Evolutionary conservation across 2,329 filamentous ascomycete species (phyloP).

Genomic region (Fusarium illudens): DNA sequence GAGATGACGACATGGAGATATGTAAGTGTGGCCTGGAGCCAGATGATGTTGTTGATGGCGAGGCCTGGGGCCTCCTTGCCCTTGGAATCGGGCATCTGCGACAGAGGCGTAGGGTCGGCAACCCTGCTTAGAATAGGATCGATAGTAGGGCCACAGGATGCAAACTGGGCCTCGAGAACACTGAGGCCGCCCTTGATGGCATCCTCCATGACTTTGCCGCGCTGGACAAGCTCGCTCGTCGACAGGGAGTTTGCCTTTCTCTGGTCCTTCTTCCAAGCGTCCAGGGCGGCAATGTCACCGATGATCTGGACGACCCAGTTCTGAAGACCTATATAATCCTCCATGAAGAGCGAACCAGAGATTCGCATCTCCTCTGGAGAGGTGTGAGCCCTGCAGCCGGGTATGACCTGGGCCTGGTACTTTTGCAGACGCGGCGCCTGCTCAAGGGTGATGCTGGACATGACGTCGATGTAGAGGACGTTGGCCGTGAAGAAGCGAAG

Average conservation of each 20-base stretch:
- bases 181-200: constrained; percentile 47
- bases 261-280: constrained; percentile 63
- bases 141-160: background rate
- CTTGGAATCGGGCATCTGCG: constrained; percentile 25
- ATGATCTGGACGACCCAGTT: constrained; percentile 67
- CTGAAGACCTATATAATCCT: constrained; percentile 62
- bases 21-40: constrained; percentile 57
- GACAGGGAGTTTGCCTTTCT: constrained; percentile 55
- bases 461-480: constrained; percentile 59
- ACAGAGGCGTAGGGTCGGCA: constrained; percentile 33
- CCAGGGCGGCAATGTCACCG: constrained; percentile 61
- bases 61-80: constrained; percentile 35
- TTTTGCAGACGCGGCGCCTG: constrained; percentile 52
- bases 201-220: constrained; percentile 53
- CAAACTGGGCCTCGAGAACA: constrained; percentile 40
- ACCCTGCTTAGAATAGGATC: constrained; percentile 28
- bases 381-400: constrained; percentile 38
- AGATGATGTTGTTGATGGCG: constrained; percentile 51
- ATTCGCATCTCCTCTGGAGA: constrained; percentile 29
- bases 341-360: constrained; percentile 52
- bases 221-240: constrained; percentile 54
- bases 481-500: constrained; percentile 58
- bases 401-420: constrained; percentile 54
- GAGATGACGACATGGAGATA: constrained; percentile 60
- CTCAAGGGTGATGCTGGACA: constrained; percentile 58